These are phyloP conservation scores for Cutaneotrichosporon sp. DNA, from an alignment of 1,284 basidiomycete genomes.

Conservation along the genomic window DNA sequence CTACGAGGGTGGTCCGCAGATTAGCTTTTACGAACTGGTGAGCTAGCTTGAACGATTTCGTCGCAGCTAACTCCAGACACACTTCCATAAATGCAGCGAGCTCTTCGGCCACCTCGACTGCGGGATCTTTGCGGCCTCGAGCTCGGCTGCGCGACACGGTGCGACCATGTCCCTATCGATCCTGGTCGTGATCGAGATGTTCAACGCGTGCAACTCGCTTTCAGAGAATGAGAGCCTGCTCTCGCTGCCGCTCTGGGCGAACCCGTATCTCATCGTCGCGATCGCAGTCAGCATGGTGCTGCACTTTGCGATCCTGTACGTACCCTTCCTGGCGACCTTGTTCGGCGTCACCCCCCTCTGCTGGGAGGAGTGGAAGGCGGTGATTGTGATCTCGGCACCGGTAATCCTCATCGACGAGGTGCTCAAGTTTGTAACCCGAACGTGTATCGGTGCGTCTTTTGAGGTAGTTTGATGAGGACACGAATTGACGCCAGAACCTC, in stretches of 20 bases:
- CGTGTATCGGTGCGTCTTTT: slow-evolving; percentile 18
- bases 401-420: slow-evolving; percentile 88
- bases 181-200: slow-evolving; percentile 80
- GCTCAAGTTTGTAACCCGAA: slow-evolving; percentile 62
- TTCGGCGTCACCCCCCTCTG: slow-evolving; percentile 92
- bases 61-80: slow-evolving; percentile 60
- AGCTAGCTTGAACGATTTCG: slow-evolving; percentile 40
- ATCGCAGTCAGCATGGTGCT: slow-evolving; percentile 86
- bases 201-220: slow-evolving; percentile 98
- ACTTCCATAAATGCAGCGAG: slow-evolving; percentile 86
- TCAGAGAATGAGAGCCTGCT: slow-evolving; percentile 96
- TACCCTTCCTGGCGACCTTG: slow-evolving; percentile 86
- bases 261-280: slow-evolving; percentile 83
- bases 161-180: slow-evolving; percentile 93
- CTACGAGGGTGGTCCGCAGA: slow-evolving; percentile 85
- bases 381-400: slow-evolving; percentile 81
- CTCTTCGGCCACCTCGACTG: slow-evolving; percentile 87
- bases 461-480: not conserved
- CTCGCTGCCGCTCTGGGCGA: slow-evolving; percentile 86
- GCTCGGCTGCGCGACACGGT: slow-evolving; percentile 76
- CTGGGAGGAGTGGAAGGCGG: slow-evolving; percentile 92
- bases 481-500: slow-evolving; percentile 13
- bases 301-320: slow-evolving; percentile 92
- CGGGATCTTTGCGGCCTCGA: slow-evolving; percentile 73
- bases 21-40: slow-evolving; percentile 87